Percentiles rank a stretch among this genome's conserved stretches.
phyloP scores from a whole-genome alignment of 306 rosid genomes.

The Coriaria nepalensis region DNA sequence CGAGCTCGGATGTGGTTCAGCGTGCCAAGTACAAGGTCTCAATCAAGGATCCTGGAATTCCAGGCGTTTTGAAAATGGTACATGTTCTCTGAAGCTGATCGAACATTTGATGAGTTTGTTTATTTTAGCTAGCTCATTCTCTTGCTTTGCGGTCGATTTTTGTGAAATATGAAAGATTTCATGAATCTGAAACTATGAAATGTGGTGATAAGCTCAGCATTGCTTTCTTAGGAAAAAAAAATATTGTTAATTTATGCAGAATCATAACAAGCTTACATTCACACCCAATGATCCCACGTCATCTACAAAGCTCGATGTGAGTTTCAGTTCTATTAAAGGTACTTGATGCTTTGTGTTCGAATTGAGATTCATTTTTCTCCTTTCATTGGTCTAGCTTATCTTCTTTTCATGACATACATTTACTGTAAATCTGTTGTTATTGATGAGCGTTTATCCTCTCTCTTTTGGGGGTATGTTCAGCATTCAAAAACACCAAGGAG shows the following conservation, averaged over 20 bases:
- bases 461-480: slow-evolving; percentile 26
- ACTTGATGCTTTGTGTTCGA: slow-evolving; percentile 5
- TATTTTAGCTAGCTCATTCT: neutral
- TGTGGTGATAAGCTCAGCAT: too few relatives aligned
- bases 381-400: neutral
- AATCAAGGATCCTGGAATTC: slow-evolving; percentile 65
- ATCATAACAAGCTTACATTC: slow-evolving; percentile 39
- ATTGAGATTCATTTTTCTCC: slow-evolving; percentile 4
- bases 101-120: neutral
- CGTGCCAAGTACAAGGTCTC: slow-evolving; percentile 69
- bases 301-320: slow-evolving; percentile 45
- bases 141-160: neutral
- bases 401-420: neutral
- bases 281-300: slow-evolving; percentile 66
- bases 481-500: slow-evolving; percentile 71
- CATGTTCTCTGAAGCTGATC: neutral
- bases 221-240: too few relatives aligned
- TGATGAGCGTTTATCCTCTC: slow-evolving; percentile 4
- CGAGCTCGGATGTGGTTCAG: slow-evolving; percentile 42
- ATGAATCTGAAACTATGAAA: neutral
- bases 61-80: slow-evolving; percentile 79
- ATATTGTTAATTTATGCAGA: slow-evolving; percentile 26
- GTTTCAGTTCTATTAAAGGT: slow-evolving; percentile 45
- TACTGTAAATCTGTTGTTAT: neutral
- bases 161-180: neutral